Percentiles rank a stretch among this genome's conserved stretches.
Evolutionary conservation across 805 yeast genomes (phyloP).

Genomic region (Hanseniaspora osmophila): DNA sequence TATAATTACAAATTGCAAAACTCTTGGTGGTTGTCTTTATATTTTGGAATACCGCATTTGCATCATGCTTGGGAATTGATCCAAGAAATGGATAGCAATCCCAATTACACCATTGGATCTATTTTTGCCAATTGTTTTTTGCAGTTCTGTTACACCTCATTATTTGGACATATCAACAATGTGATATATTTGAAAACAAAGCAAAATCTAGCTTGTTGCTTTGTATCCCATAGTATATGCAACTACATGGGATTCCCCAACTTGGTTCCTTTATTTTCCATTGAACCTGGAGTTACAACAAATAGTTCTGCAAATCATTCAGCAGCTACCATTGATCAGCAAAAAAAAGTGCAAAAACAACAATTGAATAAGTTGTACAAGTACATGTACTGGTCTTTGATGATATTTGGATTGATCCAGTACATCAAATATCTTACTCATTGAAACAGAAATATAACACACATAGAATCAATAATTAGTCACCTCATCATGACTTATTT

Average conservation of each 20-base stretch:
- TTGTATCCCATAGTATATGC: slow-evolving; percentile 18
- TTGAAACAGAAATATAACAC: no score
- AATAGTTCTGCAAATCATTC: background rate
- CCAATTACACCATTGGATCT: slow-evolving; percentile 5
- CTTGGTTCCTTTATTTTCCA: slow-evolving; percentile 6
- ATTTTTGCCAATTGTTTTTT: slow-evolving; percentile 12
- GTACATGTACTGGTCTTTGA: background rate
- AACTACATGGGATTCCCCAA: slow-evolving; percentile 22
- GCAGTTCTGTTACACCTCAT: slow-evolving; percentile 19
- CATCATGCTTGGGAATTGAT: slow-evolving; percentile 22
- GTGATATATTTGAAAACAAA: slow-evolving; percentile 18
- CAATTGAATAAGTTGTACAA: background rate
- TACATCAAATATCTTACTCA: background rate
- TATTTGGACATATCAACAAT: slow-evolving; percentile 22
- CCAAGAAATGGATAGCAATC: slow-evolving; percentile 8
- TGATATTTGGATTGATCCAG: background rate
- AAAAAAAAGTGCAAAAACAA: background rate
- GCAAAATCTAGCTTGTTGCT: slow-evolving; percentile 19
- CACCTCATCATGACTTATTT: background rate
- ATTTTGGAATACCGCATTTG: slow-evolving; percentile 23
- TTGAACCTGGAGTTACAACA: background rate
- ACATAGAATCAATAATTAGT: no score
- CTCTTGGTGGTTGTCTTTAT: slow-evolving; percentile 16
- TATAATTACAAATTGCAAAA: slow-evolving; percentile 4
- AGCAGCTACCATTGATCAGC: background rate